These are phyloP conservation scores for Citrullus amarus DNA, from an alignment of 306 rosid genomes.

Conservation along the genomic window DNA sequence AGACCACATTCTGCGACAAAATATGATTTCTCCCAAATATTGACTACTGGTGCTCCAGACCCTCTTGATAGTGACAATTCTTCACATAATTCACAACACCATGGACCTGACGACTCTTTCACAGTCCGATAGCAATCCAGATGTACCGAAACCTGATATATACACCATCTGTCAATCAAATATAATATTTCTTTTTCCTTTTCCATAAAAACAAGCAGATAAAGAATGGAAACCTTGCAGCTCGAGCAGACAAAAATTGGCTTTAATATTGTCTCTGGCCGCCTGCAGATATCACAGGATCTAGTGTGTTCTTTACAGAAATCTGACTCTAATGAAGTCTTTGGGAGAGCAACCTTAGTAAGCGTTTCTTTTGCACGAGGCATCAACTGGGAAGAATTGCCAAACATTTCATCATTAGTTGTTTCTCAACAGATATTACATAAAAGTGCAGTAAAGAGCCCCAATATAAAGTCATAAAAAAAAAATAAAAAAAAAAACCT, in stretches of 20 bases:
- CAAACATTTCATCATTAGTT: constrained; percentile 32
- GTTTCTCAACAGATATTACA: not conserved
- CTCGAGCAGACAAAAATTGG: constrained; percentile 75
- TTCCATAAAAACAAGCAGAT: not conserved
- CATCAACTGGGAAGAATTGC: constrained; percentile 57
- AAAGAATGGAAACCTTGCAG: constrained; percentile 65
- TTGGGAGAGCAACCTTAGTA: constrained; percentile 54
- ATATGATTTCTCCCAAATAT: constrained; percentile 75
- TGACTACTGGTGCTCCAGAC: constrained; percentile 44
- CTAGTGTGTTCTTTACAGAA: constrained; percentile 69
- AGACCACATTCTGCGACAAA: constrained; percentile 73
- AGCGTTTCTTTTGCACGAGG: constrained; percentile 80
- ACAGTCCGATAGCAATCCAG: constrained; percentile 77
- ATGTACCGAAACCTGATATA: constrained; percentile 84
- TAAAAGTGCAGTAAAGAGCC: not conserved
- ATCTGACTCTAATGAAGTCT: constrained; percentile 52
- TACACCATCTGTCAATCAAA: not conserved
- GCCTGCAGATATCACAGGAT: constrained; percentile 85
- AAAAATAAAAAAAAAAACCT: constrained; percentile 25
- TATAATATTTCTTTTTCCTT: not conserved
- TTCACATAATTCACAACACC: constrained; percentile 95
- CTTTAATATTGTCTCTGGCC: constrained; percentile 64
- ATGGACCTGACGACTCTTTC: constrained; percentile 77
- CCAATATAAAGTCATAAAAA: not conserved
- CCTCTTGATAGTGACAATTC: constrained; percentile 38